phyloP scores from a whole-genome alignment of 495 filamentous ascomycete species.

The Hypoxylon cercidicola region DNA sequence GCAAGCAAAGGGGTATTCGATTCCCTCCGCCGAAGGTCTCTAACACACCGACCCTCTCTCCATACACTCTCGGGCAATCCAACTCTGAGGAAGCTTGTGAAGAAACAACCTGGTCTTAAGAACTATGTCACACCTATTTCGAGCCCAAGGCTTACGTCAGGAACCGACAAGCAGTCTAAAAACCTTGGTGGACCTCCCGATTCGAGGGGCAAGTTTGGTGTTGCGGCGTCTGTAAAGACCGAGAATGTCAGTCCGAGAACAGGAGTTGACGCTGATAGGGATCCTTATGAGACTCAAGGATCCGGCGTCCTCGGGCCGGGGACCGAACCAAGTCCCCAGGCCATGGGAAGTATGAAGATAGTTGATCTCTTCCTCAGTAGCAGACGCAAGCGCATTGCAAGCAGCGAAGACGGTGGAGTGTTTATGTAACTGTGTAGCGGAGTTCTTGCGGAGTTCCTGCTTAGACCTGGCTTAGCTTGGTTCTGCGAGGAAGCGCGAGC shows the following conservation, averaged over 20 bases:
- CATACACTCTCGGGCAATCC: conserved; percentile 48
- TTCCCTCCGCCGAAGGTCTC: conserved; percentile 18
- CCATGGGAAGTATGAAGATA: conserved; percentile 65
- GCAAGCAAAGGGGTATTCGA: conserved; percentile 16
- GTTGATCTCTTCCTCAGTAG: conserved; percentile 69
- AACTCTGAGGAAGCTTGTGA: conserved; percentile 25
- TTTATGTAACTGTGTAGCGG: conserved; percentile 28
- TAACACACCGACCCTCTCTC: conserved; percentile 37
- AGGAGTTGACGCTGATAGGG: conserved; percentile 22
- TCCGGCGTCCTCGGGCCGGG: conserved; percentile 45
- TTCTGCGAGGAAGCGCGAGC: neutral
- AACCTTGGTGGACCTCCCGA: conserved; percentile 19
- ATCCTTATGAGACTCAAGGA: conserved; percentile 43
- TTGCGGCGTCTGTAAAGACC: conserved; percentile 37
- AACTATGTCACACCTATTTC: conserved; percentile 22
- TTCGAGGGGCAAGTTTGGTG: conserved; percentile 41
- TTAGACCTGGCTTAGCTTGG: neutral
- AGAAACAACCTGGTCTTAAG: conserved; percentile 37
- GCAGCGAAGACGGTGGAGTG: conserved; percentile 36
- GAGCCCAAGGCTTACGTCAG: conserved; percentile 50
- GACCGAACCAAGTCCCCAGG: conserved; percentile 45
- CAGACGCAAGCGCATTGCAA: conserved; percentile 58
- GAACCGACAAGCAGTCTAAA: conserved; percentile 51
- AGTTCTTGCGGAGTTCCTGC: neutral
- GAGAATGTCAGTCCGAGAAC: conserved; percentile 40